Percentiles rank a stretch among this genome's conserved stretches.
phyloP scores from a whole-genome alignment of 75 land plant species.

The Picea sitchensis region DNA sequence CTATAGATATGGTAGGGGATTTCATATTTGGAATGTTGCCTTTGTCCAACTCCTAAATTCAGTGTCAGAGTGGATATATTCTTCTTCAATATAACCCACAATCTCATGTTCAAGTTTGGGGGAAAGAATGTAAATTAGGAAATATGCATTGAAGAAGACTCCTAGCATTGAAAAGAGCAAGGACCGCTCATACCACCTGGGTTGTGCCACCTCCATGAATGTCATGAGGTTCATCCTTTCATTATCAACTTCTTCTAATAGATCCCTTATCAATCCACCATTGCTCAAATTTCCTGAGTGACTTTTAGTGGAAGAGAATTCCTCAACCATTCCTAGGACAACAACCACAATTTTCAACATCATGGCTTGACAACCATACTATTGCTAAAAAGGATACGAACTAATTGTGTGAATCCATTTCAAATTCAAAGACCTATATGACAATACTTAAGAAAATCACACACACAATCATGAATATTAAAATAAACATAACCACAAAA shows the following conservation, averaged over 20 bases:
- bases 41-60: conserved; percentile 64
- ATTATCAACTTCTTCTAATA: conserved; percentile 82
- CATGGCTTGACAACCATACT: conserved; percentile 84
- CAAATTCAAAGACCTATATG: neutral
- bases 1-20: conserved; percentile 77
- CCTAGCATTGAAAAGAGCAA: conserved; percentile 70
- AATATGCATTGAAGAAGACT: conserved; percentile 79
- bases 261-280: conserved; percentile 78
- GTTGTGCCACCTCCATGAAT: conserved; percentile 80
- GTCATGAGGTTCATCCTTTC: conserved; percentile 92
- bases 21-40: conserved; percentile 61
- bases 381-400: conserved; percentile 29
- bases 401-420: neutral
- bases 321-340: conserved; percentile 96
- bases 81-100: conserved; percentile 80
- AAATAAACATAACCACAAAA: too few species aligned
- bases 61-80: conserved; percentile 75
- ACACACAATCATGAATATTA: neutral
- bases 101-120: conserved; percentile 71
- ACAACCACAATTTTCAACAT: conserved; percentile 91
- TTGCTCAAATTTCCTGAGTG: conserved; percentile 74
- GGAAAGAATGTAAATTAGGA: conserved; percentile 56
- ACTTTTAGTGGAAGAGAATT: conserved; percentile 71
- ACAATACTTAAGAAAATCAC: neutral
- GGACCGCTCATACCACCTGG: conserved; percentile 75